Conservation (phyloP, 108 stramenopile species). For the Discostella stelligeroides region DNA sequence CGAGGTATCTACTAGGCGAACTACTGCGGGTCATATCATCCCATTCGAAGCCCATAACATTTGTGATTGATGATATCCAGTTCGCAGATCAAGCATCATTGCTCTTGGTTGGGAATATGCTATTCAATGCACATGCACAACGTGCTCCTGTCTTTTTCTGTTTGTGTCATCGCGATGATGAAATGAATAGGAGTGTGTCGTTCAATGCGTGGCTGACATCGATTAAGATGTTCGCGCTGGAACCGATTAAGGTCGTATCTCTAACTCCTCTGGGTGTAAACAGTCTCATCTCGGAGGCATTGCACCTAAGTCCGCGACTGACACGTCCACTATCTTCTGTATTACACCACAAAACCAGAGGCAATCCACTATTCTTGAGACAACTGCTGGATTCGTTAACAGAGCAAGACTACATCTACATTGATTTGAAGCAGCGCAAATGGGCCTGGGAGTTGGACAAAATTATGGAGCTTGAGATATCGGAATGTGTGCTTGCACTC, state of each 20-base stretch:
- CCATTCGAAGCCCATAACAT: constrained; percentile 8
- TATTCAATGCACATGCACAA: constrained; percentile 12
- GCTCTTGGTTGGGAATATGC: constrained; percentile 16
- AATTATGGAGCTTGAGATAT: constrained; percentile 22
- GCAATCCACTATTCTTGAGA: constrained; percentile 20
- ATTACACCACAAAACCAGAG: constrained; percentile 16
- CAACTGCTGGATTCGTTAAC: constrained; percentile 21
- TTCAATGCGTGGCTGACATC: constrained; percentile 11
- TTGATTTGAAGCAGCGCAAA: constrained; percentile 8
- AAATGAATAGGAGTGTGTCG: not conserved
- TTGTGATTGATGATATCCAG: constrained; percentile 27
- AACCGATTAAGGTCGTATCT: constrained; percentile 15
- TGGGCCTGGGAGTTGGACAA: constrained; percentile 39
- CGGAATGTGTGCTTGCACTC: constrained; percentile 24
- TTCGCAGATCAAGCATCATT: constrained; percentile 34
- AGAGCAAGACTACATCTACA: constrained; percentile 17
- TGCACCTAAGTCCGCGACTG: constrained; percentile 29
- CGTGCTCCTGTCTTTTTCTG: constrained; percentile 11
- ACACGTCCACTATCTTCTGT: constrained; percentile 33
- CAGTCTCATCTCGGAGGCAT: constrained; percentile 22
- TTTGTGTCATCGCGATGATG: constrained; percentile 33
- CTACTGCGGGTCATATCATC: constrained; percentile 10
- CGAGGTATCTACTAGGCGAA: constrained; percentile 16
- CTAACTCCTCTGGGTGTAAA: constrained; percentile 22
- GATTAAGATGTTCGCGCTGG: constrained; percentile 11